Base-by-base conservation (phyloP, 208 protist genomes). In the Vickermania ingenoplastis region DNA sequence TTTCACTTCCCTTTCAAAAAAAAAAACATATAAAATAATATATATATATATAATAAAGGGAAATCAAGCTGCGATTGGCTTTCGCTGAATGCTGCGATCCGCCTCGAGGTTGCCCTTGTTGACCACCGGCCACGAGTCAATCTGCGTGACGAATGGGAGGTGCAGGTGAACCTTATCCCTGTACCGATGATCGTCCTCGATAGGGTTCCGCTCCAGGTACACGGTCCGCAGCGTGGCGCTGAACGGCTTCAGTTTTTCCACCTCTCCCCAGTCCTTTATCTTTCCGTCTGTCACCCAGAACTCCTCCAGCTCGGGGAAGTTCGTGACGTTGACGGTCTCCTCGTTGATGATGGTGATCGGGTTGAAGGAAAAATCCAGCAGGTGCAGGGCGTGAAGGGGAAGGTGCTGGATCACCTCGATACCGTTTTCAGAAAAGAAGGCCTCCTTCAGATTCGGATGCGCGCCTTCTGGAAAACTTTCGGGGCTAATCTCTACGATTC, bases 201-300 rank as follows among this genome's bases (percentile, higher is more conserved):
- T 86, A 5, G 91, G 87, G 59, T 94, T 96, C 24, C 86, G 73
- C 62, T 96, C 87, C 13, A 96, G 71, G 54, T 94, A 96, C 4
- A 96, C 83, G 4, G 88, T 96, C 23, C 73, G 75, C 1, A 96
- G 69, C 0, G 79, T 88, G 14, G 67, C 65, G 5, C 60, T 62
- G 48, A 91, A 91, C 1, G 53, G 59, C 23, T 56, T 69, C 28
- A 96, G 71, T 57, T 92, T 92, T 21, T 74, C 59, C 0, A 96
- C 75, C 52, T 96, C 91, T 7, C 60, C 60, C 84, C 86, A 96
- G 17, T 83, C 67, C 29, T 74, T 75, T 45, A 96, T 73, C 48
- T 89, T 92, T 3, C 75, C 88, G 50, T 94, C 84, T 3, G 87
- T 96, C 14, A 94, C 69, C 88, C 91, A 96, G 59, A 96, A 96